Evolutionary conservation across 2,329 filamentous ascomycete genomes (phyloP).

Genomic region (Fusarium agapanthi): DNA sequence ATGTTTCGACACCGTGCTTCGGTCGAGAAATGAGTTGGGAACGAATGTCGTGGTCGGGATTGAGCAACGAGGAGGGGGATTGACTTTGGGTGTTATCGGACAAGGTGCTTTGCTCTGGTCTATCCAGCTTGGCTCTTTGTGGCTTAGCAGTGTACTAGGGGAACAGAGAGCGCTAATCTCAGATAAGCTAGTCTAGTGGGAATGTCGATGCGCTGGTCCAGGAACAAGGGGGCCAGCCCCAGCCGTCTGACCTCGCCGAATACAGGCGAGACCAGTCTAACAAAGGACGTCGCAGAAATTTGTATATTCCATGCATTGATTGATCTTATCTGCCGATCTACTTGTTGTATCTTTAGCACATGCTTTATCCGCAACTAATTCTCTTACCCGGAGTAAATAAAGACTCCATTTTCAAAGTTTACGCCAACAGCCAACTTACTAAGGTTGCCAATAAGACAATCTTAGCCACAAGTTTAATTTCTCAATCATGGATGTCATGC

Average conservation of each 20-base stretch:
- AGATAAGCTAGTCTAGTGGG: slow-evolving; percentile 9
- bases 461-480: slow-evolving; percentile 31
- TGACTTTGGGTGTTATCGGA: slow-evolving; percentile 28
- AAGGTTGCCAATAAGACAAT: slow-evolving; percentile 18
- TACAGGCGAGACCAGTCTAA: background rate
- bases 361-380: background rate
- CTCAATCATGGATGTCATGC: slow-evolving; percentile 20
- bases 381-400: background rate
- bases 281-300: slow-evolving; percentile 9
- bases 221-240: slow-evolving; percentile 23
- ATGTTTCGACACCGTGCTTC: slow-evolving; percentile 2
- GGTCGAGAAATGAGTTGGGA: slow-evolving; percentile 11
- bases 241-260: background rate
- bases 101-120: slow-evolving; percentile 16
- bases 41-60: slow-evolving; percentile 26
- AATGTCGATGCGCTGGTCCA: slow-evolving; percentile 24
- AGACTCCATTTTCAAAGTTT: slow-evolving; percentile 2
- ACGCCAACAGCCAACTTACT: background rate
- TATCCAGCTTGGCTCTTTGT: slow-evolving; percentile 32
- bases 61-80: slow-evolving; percentile 28
- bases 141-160: slow-evolving; percentile 34
- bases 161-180: slow-evolving; percentile 21
- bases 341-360: background rate
- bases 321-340: background rate
- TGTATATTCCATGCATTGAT: slow-evolving; percentile 1